Percentiles rank a stretch among this genome's conserved stretches.
Evolutionary conservation across 1,139 yeast species (phyloP).

Genomic region (Pichia inconspicua): DNA sequence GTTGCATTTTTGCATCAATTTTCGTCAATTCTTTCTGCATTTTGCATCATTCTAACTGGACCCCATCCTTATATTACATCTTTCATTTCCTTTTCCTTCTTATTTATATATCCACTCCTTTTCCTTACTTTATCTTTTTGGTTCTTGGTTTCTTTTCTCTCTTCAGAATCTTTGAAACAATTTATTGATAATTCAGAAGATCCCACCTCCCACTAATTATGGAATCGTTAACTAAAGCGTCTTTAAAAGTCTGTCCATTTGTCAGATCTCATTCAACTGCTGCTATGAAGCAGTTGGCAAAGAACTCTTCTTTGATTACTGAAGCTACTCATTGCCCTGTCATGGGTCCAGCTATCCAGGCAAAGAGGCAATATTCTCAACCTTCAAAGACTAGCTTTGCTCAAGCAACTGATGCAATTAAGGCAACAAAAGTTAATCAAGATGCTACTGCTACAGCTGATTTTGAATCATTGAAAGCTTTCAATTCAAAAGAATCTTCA

Average conservation of each 20-base stretch:
- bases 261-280: constrained; percentile 61
- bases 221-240: constrained; percentile 76
- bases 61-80: not conserved
- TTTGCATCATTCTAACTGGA: not conserved
- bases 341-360: constrained; percentile 68
- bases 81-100: not conserved
- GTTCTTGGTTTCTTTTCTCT: not conserved
- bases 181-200: too few relatives aligned
- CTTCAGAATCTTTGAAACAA: not conserved
- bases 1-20: too few relatives aligned
- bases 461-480: constrained; percentile 23
- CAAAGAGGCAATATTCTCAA: constrained; percentile 43
- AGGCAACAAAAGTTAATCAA: constrained; percentile 24
- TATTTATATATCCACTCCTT: not conserved
- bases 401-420: constrained; percentile 34
- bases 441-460: constrained; percentile 31
- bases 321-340: constrained; percentile 81
- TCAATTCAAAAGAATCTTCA: constrained; percentile 20
- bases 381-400: constrained; percentile 48
- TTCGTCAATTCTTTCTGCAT: not conserved
- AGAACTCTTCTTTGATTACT: constrained; percentile 42
- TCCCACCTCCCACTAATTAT: constrained; percentile 29
- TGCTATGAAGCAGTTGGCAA: constrained; percentile 46
- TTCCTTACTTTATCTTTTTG: not conserved
- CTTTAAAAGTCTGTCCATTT: constrained; percentile 80